Evolutionary conservation across 331 rosid genomes (phyloP), one percentile per base, ranked within the genome.

Genomic region (Malus hybrid): DNA sequence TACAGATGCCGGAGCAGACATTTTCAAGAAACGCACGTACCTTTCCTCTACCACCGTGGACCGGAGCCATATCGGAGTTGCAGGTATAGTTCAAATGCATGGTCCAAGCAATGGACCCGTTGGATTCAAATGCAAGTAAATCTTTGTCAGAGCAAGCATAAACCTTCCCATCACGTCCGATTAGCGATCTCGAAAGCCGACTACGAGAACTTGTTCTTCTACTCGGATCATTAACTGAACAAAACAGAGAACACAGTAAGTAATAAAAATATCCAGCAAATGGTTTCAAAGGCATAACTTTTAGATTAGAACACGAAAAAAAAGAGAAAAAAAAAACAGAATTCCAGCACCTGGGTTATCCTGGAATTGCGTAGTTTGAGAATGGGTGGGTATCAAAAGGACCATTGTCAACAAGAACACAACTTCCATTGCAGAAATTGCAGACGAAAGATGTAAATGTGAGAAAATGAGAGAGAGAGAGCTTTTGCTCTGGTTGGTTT

Each of bases 91-190:
- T 87, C 55, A 89, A 15, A 81, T 77, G 90, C 57, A 89, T 7
- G 69, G 69, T 82, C 95, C 95, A 91, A 13, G 87, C 85, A 78
- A 89, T 83, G 36, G 87, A 75, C 18, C 91, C 97, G 5, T 91
- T 91, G 69, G 67, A 86, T 82, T 91, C 87, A 73, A 91, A 91
- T 27, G 90, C 88, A 8, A 80, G 83, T 12, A 91, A 79, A 22
- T 74, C 83, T 22, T 82, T 79, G n/a, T 63, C 84, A 33, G 89
- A 88, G 70, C 97, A 89, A 60, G 76, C 75, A 54, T 89, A 91
- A 54, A 91, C 75, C 68, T 78, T 86, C 77, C 93, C 95, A 81
- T 84, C 83, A 63, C 86, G 86, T 69, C 91, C 89, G 33, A 76
- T 73, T 2, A 88, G 73, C 39, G 97, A 90, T 75, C 80, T 88